Conservation (phyloP, 176 grass and related monocot species). For the Eragrostis nindensis region DNA sequence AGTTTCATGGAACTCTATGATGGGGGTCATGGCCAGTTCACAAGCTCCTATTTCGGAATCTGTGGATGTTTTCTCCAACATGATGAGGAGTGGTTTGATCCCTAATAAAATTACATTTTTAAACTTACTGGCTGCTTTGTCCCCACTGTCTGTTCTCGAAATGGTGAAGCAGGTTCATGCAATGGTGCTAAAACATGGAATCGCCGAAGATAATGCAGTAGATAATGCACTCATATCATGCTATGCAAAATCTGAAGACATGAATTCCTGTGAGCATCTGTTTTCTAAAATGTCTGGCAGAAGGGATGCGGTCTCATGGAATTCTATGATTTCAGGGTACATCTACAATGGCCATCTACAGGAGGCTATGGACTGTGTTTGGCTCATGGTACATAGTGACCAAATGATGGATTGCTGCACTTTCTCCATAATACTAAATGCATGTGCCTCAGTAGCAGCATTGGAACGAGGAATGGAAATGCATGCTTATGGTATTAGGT, state of each 20-base stretch:
- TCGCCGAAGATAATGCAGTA: conserved; percentile 56
- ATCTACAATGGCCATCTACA: conserved; percentile 77
- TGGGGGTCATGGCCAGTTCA: conserved; percentile 63
- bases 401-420: conserved; percentile 71
- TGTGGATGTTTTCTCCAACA: conserved; percentile 58
- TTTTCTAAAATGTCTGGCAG: conserved; percentile 67
- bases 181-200: conserved; percentile 66
- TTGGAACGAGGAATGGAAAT: conserved; percentile 81
- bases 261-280: conserved; percentile 58
- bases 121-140: conserved; percentile 66
- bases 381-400: conserved; percentile 67
- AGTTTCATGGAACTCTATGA: conserved; percentile 85
- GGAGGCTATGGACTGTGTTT: conserved; percentile 79
- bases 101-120: conserved; percentile 84
- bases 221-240: conserved; percentile 80
- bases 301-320: conserved; percentile 76
- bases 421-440: conserved; percentile 76
- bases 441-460: conserved; percentile 69
- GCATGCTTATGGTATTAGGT: conserved; percentile 79
- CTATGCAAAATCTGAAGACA: conserved; percentile 79
- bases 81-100: conserved; percentile 59
- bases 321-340: conserved; percentile 83
- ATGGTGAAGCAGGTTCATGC: conserved; percentile 72
- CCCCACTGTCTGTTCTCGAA: conserved; percentile 58
- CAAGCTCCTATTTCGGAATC: conserved; percentile 47